These are phyloP conservation scores for Leishmania martiniquensis DNA, from an alignment of 208 protist genomes.

Conservation along the genomic window DNA sequence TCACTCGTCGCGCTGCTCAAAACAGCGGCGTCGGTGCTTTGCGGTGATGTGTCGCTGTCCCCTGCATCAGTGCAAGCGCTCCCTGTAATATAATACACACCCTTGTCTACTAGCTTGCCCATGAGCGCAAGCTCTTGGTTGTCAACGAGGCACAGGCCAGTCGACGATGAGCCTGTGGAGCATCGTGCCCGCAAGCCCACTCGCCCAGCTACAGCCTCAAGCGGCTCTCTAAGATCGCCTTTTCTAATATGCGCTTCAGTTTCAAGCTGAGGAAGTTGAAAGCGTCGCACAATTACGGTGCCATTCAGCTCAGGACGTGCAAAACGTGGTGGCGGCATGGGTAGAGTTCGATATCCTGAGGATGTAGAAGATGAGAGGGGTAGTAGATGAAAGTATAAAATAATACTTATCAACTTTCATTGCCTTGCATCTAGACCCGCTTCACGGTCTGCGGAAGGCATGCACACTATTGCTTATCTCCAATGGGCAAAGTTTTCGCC, in stretches of 20 bases:
- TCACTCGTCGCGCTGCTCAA: not conserved
- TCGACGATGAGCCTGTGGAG: slow-evolving; percentile 1
- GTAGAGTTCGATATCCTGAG: not conserved
- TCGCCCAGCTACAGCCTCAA: slow-evolving; percentile 43
- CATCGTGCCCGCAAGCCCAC: slow-evolving; percentile 38
- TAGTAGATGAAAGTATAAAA: not conserved
- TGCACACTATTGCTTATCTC: not conserved
- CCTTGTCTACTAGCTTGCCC: slow-evolving; percentile 46
- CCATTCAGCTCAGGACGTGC: slow-evolving; percentile 46
- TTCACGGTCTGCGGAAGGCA: not conserved
- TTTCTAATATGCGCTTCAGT: slow-evolving; percentile 54
- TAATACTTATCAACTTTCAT: not conserved
- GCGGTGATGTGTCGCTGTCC: not conserved
- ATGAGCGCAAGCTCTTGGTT: slow-evolving; percentile 64
- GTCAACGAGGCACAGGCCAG: slow-evolving; percentile 48
- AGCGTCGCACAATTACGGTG: slow-evolving; percentile 54
- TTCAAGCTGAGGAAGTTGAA: slow-evolving; percentile 43
- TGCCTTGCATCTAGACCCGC: not conserved
- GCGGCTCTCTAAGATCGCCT: slow-evolving; percentile 55
- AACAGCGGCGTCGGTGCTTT: not conserved
- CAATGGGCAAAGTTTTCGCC: not conserved
- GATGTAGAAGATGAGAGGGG: slow-evolving; percentile 1
- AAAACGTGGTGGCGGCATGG: slow-evolving; percentile 34
- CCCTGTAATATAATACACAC: slow-evolving; percentile 66
- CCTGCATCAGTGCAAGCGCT: slow-evolving; percentile 12